Conservation (phyloP, 371 early-diverging fungal species). For the Apophysomyces ossiformis region DNA sequence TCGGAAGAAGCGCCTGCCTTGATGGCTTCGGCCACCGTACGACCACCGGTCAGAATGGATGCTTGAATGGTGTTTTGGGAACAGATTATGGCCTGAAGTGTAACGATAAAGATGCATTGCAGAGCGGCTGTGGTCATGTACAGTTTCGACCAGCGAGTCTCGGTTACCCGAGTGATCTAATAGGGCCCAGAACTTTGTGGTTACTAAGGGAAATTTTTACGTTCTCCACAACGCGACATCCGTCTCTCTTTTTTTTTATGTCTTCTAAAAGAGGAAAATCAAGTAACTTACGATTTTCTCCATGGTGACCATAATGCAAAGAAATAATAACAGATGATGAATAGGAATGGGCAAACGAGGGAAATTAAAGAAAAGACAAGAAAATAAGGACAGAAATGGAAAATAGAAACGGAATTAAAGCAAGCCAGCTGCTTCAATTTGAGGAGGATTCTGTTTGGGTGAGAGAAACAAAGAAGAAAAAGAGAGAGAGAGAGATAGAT, state of each 20-base stretch:
- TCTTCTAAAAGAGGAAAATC: too few relatives aligned
- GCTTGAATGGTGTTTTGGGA: slow-evolving; percentile 37
- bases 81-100: slow-evolving; percentile 34
- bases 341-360: slow-evolving; percentile 14
- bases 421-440: slow-evolving; percentile 38
- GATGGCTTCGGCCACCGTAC: slow-evolving; percentile 21
- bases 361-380: neutral
- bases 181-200: neutral
- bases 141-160: slow-evolving; percentile 46
- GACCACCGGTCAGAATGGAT: neutral
- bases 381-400: too few relatives aligned
- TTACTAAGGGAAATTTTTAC: neutral
- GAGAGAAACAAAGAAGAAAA: slow-evolving; percentile 14
- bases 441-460: neutral
- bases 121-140: slow-evolving; percentile 37
- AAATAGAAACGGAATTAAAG: slow-evolving; percentile 13
- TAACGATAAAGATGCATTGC: slow-evolving; percentile 39
- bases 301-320: slow-evolving; percentile 31
- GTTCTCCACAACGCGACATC: neutral
- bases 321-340: slow-evolving; percentile 4
- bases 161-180: slow-evolving; percentile 42
- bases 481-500: slow-evolving; percentile 12
- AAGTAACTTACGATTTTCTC: slow-evolving; percentile 36
- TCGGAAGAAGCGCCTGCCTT: neutral
- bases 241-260: neutral